Conservation (phyloP, 2,329 filamentous ascomycete species). For the Massarina eburnea region DNA sequence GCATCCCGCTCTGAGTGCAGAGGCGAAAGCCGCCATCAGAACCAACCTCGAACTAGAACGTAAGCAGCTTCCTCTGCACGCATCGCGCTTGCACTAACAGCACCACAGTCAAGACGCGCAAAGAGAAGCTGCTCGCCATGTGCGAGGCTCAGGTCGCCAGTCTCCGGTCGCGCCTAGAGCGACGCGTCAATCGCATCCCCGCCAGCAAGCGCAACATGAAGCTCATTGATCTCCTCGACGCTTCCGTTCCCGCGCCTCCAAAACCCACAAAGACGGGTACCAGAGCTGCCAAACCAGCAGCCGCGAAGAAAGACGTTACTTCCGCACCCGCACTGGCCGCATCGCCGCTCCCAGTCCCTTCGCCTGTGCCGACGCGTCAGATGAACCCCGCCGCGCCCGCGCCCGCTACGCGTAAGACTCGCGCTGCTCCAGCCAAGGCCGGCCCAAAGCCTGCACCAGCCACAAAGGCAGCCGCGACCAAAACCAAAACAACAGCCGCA, state of each 20-base stretch:
- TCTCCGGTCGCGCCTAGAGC: slow-evolving; percentile 81
- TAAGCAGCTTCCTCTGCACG: slow-evolving; percentile 13
- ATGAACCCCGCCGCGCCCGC: neutral
- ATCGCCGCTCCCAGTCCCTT: neutral
- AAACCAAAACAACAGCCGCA: slow-evolving; percentile 1
- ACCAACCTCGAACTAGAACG: slow-evolving; percentile 38
- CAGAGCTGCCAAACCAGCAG: neutral
- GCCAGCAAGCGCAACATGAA: slow-evolving; percentile 73
- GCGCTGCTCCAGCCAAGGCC: slow-evolving; percentile 3
- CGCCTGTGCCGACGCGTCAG: slow-evolving; percentile 1
- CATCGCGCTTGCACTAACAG: slow-evolving; percentile 11
- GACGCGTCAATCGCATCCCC: slow-evolving; percentile 91
- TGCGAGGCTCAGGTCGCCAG: slow-evolving; percentile 87
- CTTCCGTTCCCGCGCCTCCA: slow-evolving; percentile 2
- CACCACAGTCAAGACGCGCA: slow-evolving; percentile 77
- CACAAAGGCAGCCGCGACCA: slow-evolving; percentile 1
- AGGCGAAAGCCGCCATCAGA: slow-evolving; percentile 36
- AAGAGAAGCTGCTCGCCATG: slow-evolving; percentile 82
- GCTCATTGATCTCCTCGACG: slow-evolving; percentile 74
- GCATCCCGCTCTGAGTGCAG: slow-evolving; percentile 27
- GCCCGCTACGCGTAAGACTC: slow-evolving; percentile 7
- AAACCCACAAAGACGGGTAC: slow-evolving; percentile 1
- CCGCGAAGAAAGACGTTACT: slow-evolving; percentile 13
- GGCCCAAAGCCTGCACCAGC: neutral
- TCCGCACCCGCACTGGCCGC: neutral